Evolutionary conservation across 768 basidiomycete genomes (phyloP).

Genomic region (Leccinellum albellum): DNA sequence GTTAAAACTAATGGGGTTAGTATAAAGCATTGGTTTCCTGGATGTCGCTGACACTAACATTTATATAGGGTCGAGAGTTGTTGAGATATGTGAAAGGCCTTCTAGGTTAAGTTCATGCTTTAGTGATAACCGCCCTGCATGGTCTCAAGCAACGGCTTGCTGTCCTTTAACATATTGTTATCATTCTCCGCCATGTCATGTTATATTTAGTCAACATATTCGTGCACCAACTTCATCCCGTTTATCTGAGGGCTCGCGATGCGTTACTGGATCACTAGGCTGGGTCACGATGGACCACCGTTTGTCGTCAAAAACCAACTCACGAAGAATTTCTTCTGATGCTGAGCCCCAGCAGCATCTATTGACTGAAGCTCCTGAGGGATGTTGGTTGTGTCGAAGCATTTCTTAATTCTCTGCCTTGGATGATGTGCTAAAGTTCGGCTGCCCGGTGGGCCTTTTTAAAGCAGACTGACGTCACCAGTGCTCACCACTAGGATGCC

Average conservation of each 20-base stretch:
- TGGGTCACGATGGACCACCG: background rate
- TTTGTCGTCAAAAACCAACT: background rate
- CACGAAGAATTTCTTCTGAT: slow-evolving; percentile 2
- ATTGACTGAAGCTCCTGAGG: background rate
- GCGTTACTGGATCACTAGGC: background rate
- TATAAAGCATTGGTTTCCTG: slow-evolving; percentile 16
- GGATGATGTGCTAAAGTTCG: background rate
- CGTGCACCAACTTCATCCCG: background rate
- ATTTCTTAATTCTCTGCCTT: slow-evolving; percentile 1
- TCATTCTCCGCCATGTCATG: background rate
- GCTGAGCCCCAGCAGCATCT: background rate
- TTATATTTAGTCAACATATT: background rate
- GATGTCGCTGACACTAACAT: slow-evolving; percentile 1
- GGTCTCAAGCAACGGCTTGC: background rate
- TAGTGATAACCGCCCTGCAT: background rate
- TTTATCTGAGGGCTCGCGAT: background rate
- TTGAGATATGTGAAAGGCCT: slow-evolving; percentile 69
- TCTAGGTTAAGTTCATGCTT: slow-evolving; percentile 42
- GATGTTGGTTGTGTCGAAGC: background rate
- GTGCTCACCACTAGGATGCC: too few relatives aligned
- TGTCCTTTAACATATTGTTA: background rate
- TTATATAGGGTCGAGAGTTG: slow-evolving; percentile 60
- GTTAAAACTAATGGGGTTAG: slow-evolving; percentile 75
- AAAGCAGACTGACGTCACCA: too few relatives aligned
- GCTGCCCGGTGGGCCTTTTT: background rate